Evolutionary conservation across 768 basidiomycete genomes (phyloP), one percentile per base, ranked within the genome.

Genomic region (Suillus decipiens): DNA sequence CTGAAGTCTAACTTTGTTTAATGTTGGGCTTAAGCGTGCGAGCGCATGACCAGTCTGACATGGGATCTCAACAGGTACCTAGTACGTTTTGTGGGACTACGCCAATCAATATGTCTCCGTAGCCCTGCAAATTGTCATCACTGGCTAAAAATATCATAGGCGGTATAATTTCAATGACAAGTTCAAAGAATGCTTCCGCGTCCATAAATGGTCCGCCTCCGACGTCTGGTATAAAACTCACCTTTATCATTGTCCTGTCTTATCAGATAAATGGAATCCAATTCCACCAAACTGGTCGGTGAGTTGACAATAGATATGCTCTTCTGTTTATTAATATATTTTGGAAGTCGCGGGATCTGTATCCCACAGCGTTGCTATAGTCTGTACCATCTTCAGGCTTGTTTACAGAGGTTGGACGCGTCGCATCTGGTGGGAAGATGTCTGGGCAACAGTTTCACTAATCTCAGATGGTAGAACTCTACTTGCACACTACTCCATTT

Each of bases 351-450:
- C 65, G 24, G 63, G 68, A 4, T 56, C 22, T 10, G 65, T 66
- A 39, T 67, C 72, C 42, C 72, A 74, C 34, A 10, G 66, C 5
- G 53, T 65, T 15, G 69, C 72, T 5, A 66, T 74, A 61, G 36
- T 65, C n/a, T 62, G 48, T 2, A 71, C 71, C 12, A 11, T 69
- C 39, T 73, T 74, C 47, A 64, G 72, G 47, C 61, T 71, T 43
- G 66, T 64, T 61, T 74, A 68, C 36, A 57, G 64, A 54, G 70
- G 63, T 69, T 48, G 62, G 50, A 67, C 47, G 22, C 51, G 31
- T 9, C 71, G 56, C 6, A 28, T 72, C 56, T 70, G 70, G 71
- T 73, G 72, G 68, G 71, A 73, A 28, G 73, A 73, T 45, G 67
- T 53, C 3, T 69, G 66, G 65, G 71, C 68, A 2, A 28, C 9